A percentile compares a stretch with the other conserved stretches of the same genome.
phyloP scores from a whole-genome alignment of 192 early-diverging fungal genomes.

The Coemansia umbellata region DNA sequence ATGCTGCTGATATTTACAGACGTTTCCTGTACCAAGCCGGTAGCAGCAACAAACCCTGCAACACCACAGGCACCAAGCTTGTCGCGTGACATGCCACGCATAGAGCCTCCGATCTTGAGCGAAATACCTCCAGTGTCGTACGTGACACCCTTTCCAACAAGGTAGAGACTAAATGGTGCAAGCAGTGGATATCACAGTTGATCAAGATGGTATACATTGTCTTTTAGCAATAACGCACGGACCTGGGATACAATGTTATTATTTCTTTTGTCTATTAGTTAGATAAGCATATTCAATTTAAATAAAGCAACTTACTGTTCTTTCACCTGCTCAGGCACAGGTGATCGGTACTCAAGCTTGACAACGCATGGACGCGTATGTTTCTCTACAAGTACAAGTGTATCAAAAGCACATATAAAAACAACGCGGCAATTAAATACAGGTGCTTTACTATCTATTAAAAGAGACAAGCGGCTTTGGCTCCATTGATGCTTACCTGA shows the following conservation, averaged over 20 bases:
- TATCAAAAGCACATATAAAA: constrained; percentile 1
- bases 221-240: too few relatives aligned
- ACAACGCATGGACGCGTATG: constrained; percentile 50
- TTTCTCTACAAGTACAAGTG: constrained; percentile 21
- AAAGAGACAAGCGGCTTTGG: background rate
- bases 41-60: constrained; percentile 77
- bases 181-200: constrained; percentile 1
- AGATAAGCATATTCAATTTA: too few relatives aligned
- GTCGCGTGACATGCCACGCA: constrained; percentile 89
- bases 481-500: constrained; percentile 51
- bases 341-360: constrained; percentile 59
- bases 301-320: constrained; percentile 70
- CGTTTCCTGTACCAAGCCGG: constrained; percentile 60
- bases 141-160: constrained; percentile 89
- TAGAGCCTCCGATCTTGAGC: constrained; percentile 75
- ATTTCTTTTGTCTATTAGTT: too few relatives aligned
- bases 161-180: constrained; percentile 54
- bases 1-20: constrained; percentile 66
- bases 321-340: constrained; percentile 65
- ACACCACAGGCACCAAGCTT: constrained; percentile 83
- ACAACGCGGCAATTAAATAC: too few relatives aligned
- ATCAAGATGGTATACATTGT: too few relatives aligned
- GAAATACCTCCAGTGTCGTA: constrained; percentile 89
- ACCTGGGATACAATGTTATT: too few relatives aligned
- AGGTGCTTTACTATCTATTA: too few relatives aligned